Conservation (phyloP, 129 eudicot genomes). For the Ambrosia trifida region DNA sequence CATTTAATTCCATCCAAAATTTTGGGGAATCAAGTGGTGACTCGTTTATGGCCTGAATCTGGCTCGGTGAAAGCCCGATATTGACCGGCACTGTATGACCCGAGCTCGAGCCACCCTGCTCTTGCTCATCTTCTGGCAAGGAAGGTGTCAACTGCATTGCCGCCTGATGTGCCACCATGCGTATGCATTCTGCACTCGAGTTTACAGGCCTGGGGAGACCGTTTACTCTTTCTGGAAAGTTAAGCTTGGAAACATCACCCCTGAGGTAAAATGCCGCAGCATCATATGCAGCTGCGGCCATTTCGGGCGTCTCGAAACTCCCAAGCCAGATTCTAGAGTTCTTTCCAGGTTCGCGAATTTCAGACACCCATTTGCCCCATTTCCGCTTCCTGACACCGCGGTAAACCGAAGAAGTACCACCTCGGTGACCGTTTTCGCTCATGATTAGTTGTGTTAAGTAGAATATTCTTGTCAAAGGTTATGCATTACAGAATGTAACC, state of each 20-base stretch:
- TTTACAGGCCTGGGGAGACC: conserved; percentile 47
- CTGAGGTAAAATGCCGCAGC: conserved; percentile 57
- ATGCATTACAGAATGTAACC: conserved; percentile 16
- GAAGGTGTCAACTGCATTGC: conserved; percentile 33
- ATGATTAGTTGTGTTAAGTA: not conserved
- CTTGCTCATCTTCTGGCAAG: conserved; percentile 18
- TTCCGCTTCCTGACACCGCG: conserved; percentile 57
- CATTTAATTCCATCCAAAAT: conserved; percentile 36
- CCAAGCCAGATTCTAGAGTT: conserved; percentile 58
- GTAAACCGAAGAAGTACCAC: conserved; percentile 46
- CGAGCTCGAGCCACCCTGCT: conserved; percentile 39
- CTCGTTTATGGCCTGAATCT: conserved; percentile 62
- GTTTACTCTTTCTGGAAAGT: conserved; percentile 43
- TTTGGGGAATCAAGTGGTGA: conserved; percentile 57
- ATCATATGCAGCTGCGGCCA: conserved; percentile 62
- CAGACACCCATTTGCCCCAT: conserved; percentile 76
- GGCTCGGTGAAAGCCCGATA: conserved; percentile 50
- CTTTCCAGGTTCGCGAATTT: conserved; percentile 59
- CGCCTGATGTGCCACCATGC: conserved; percentile 60
- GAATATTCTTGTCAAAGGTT: conserved; percentile 15
- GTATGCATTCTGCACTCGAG: conserved; percentile 50
- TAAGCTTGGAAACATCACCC: conserved; percentile 45
- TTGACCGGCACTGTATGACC: conserved; percentile 40
- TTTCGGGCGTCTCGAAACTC: conserved; percentile 62
- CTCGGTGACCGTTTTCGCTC: conserved; percentile 24